Evolutionary conservation across 2,329 filamentous ascomycete species (phyloP).

Genomic region (Fusarium sp.): DNA sequence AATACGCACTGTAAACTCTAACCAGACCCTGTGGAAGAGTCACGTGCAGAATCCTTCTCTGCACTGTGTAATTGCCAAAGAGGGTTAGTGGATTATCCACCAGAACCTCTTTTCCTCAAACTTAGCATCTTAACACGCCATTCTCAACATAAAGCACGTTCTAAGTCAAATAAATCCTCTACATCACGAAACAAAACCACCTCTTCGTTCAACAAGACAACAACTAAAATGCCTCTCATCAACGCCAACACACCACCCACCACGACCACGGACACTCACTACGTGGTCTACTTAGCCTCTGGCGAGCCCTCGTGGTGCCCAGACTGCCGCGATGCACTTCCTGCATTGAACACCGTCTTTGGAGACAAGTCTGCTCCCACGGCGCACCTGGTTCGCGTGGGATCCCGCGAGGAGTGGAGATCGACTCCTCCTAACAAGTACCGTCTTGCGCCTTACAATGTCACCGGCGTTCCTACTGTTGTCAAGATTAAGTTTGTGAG

Average conservation of each 20-base stretch:
- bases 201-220: background rate
- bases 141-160: background rate
- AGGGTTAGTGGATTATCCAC: background rate
- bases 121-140: background rate
- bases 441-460: conserved; percentile 44
- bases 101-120: background rate
- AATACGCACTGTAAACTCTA: background rate
- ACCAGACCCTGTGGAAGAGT: background rate
- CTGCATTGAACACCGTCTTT: conserved; percentile 46
- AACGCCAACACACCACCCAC: conserved; percentile 45
- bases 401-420: conserved; percentile 45
- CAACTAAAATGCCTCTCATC: conserved; percentile 46
- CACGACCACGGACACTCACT: conserved; percentile 44
- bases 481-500: conserved; percentile 47
- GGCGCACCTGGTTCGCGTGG: conserved; percentile 48
- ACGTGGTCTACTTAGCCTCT: conserved; percentile 51
- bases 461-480: conserved; percentile 48
- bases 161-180: background rate
- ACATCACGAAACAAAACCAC: no score
- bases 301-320: conserved; percentile 51
- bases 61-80: background rate
- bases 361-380: conserved; percentile 42
- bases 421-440: conserved; percentile 47
- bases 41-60: background rate
- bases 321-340: conserved; percentile 47